Percentiles rank a stretch among this genome's conserved stretches.
Conservation (phyloP, 2,329 filamentous ascomycete species). For the Fusarium udum region DNA sequence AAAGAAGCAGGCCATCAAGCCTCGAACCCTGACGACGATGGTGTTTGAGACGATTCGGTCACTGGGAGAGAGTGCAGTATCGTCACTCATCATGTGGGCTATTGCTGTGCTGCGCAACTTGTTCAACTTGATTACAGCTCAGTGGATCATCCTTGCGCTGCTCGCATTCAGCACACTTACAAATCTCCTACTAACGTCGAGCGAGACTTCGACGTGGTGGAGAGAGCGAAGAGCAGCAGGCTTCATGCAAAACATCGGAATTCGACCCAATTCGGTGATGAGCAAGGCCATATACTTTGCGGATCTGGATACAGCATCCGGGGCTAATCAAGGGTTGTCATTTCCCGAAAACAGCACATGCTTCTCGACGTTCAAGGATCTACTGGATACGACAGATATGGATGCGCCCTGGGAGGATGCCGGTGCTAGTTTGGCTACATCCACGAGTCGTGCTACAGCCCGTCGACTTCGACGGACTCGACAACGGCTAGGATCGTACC, state of each 20-base stretch:
- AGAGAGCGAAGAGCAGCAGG: constrained; percentile 79
- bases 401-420: constrained; percentile 66
- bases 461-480: constrained; percentile 80
- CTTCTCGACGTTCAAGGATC: constrained; percentile 69
- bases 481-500: constrained; percentile 82
- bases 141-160: constrained; percentile 76
- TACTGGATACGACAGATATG: constrained; percentile 66
- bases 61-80: constrained; percentile 77
- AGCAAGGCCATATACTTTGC: constrained; percentile 84
- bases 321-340: constrained; percentile 44
- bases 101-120: constrained; percentile 72
- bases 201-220: constrained; percentile 83
- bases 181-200: constrained; percentile 80
- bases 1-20: constrained; percentile 68
- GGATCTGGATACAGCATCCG: constrained; percentile 76
- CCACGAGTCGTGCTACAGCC: constrained; percentile 63
- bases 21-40: constrained; percentile 72
- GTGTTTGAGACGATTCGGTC: constrained; percentile 77
- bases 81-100: constrained; percentile 80
- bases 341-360: constrained; percentile 63
- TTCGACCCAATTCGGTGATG: constrained; percentile 82
- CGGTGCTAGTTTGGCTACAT: constrained; percentile 57
- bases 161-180: constrained; percentile 74
- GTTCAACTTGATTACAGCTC: constrained; percentile 74
- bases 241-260: constrained; percentile 84